phyloP scores from a whole-genome alignment of 441 rosid species.

The Adansonia grandidieri region DNA sequence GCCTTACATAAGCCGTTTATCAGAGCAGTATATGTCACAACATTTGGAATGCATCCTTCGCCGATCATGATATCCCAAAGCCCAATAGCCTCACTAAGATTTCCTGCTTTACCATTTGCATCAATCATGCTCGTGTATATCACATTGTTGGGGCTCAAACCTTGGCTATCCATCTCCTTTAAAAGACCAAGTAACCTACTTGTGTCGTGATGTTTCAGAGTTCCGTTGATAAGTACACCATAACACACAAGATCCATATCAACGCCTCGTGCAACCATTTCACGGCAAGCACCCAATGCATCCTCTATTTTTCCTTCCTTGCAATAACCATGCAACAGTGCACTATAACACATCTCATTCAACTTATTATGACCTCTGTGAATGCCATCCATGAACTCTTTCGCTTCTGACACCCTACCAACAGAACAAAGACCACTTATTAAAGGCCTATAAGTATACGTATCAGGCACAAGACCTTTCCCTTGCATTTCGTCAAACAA shows the following conservation, averaged over 20 bases:
- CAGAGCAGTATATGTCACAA: conserved; percentile 78
- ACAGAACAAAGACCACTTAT: conserved; percentile 71
- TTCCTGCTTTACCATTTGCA: conserved; percentile 70
- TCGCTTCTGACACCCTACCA: conserved; percentile 74
- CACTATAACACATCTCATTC: conserved; percentile 85
- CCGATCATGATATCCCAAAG: conserved; percentile 74
- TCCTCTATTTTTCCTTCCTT: conserved; percentile 77
- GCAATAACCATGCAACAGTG: conserved; percentile 75
- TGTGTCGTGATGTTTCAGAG: conserved; percentile 59
- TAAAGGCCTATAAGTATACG: conserved; percentile 78
- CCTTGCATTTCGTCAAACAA: conserved; percentile 68
- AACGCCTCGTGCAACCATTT: conserved; percentile 75
- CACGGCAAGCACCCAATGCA: conserved; percentile 60
- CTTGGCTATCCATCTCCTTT: conserved; percentile 67
- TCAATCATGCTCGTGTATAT: conserved; percentile 85
- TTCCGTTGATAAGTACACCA: conserved; percentile 77
- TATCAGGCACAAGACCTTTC: conserved; percentile 79
- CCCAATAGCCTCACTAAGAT: conserved; percentile 62
- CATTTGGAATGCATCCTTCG: conserved; percentile 74
- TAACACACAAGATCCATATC: conserved; percentile 83
- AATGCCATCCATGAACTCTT: conserved; percentile 67
- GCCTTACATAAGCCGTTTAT: conserved; percentile 83
- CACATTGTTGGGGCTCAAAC: conserved; percentile 69
- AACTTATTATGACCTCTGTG: conserved; percentile 55
- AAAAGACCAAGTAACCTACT: conserved; percentile 52